phyloP scores from a whole-genome alignment of 352 stramenopile species.

The Phytophthora citrophthora region DNA sequence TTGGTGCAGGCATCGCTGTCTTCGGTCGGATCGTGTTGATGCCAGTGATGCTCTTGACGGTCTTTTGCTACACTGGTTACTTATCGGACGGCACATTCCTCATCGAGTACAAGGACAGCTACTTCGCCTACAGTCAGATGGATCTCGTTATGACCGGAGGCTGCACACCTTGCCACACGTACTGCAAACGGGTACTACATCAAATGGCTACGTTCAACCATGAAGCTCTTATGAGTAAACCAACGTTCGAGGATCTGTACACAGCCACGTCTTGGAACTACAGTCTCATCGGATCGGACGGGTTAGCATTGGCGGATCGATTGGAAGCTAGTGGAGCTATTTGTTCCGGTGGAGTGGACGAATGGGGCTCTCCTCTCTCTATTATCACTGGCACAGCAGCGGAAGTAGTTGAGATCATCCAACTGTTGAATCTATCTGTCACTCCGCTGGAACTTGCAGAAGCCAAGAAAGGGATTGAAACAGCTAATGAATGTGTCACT shows the following conservation, averaged over 20 bases:
- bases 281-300: conserved; percentile 16
- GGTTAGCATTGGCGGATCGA: conserved; percentile 8
- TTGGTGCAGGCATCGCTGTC: conserved; percentile 28
- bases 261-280: conserved; percentile 29
- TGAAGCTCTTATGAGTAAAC: conserved; percentile 37
- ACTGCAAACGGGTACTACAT: conserved; percentile 22
- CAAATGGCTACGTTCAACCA: conserved; percentile 22
- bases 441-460: conserved; percentile 20
- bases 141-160: conserved; percentile 35
- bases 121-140: conserved; percentile 40
- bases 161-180: conserved; percentile 22
- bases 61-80: conserved; percentile 28
- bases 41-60: conserved; percentile 27
- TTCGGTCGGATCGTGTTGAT: conserved; percentile 36
- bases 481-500: conserved; percentile 20
- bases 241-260: conserved; percentile 30
- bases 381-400: conserved; percentile 22
- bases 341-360: conserved; percentile 32
- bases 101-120: conserved; percentile 40
- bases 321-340: conserved; percentile 31
- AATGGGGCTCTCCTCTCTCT: conserved; percentile 32
- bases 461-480: conserved; percentile 18
- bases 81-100: conserved; percentile 31
- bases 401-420: conserved; percentile 26
- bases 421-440: conserved; percentile 18